Evolutionary conservation across 805 yeast species (phyloP), one percentile per base, ranked within the genome.

Genomic region (Hanseniaspora jakobsenii): DNA sequence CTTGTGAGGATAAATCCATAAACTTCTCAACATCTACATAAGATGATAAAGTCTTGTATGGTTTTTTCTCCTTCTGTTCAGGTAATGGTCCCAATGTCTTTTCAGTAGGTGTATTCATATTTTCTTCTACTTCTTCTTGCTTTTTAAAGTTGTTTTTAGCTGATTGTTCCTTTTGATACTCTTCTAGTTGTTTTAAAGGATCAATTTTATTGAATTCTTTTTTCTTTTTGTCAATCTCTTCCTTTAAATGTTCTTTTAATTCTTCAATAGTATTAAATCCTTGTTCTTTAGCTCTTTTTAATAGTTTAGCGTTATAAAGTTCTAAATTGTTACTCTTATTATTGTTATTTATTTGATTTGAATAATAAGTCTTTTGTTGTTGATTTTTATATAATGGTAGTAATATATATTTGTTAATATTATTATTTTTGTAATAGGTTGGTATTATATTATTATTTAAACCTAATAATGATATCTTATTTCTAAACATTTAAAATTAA

Each of bases 1-100:
- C 93, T 49, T 71, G 68, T 3, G 59, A 53, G 0, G 74, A 70
- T 42, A 87, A 70, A 4, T 66, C 69, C 38, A 62, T 48, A 38
- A 84, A 52, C 58, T 85, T 87, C 1, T 72, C 81, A 6, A 75
- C 66, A 45, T 83, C 86, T 32, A 91, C 60, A 59, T 67, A 89
- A 1, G 87, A 75, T 36, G 71, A 67, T 43, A 91, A 65, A 0
- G 83, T 77, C 61, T 85, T 85, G 62, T 70, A 82, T 3, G 89
- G 85, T 43, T 21, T 71, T 59, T 49, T 65, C 43, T 58, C 59
- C 10, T 6, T 7, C 10, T 24, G 9, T 7, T 24, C 27, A 24
- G 27, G 62, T 18, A 70, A 57, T 9, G 72, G 66, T 18, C 56
- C 63, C 48, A 59, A 54, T 27, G 51, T 51, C 23, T 51, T 51